Percentiles rank a stretch among this genome's conserved stretches.
phyloP scores from a whole-genome alignment of 2,329 filamentous ascomycete species.

The Aaosphaeria pasadenensis region DNA sequence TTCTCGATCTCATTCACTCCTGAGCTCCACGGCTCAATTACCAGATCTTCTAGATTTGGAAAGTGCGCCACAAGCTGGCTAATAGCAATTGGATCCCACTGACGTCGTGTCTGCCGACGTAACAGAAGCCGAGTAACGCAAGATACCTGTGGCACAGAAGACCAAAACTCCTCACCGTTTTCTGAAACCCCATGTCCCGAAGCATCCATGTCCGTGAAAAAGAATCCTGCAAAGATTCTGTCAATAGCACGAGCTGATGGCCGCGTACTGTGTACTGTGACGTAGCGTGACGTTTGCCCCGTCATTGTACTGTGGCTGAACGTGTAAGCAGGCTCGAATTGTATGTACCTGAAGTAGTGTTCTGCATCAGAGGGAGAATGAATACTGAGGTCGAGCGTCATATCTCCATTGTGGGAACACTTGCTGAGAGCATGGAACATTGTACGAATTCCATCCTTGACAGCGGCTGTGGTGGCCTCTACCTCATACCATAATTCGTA shows the following conservation, averaged over 20 bases:
- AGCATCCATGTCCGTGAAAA: neutral
- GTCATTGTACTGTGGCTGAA: neutral
- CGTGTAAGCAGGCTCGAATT: constrained; percentile 3
- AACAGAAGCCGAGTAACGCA: constrained; percentile 5
- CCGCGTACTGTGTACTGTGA: neutral
- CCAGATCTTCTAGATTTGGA: constrained; percentile 6
- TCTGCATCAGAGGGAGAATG: constrained; percentile 6
- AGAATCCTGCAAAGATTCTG: neutral
- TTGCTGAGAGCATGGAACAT: constrained; percentile 4
- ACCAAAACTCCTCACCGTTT: neutral
- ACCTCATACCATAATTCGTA: neutral
- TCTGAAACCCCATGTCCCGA: neutral
- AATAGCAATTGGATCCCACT: constrained; percentile 3
- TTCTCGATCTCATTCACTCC: neutral
- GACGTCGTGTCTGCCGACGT: constrained; percentile 7
- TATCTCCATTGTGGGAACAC: neutral
- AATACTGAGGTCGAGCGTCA: constrained; percentile 7
- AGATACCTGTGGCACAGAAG: neutral
- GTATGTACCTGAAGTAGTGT: constrained; percentile 6
- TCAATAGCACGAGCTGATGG: neutral
- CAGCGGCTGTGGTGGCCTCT: neutral
- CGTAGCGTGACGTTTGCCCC: neutral
- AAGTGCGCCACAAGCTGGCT: neutral
- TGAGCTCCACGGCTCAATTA: constrained; percentile 7
- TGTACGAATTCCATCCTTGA: constrained; percentile 1